Evolutionary conservation across 306 rosid genomes (phyloP), one percentile per base, ranked within the genome.

Genomic region (Mimosa pudica): DNA sequence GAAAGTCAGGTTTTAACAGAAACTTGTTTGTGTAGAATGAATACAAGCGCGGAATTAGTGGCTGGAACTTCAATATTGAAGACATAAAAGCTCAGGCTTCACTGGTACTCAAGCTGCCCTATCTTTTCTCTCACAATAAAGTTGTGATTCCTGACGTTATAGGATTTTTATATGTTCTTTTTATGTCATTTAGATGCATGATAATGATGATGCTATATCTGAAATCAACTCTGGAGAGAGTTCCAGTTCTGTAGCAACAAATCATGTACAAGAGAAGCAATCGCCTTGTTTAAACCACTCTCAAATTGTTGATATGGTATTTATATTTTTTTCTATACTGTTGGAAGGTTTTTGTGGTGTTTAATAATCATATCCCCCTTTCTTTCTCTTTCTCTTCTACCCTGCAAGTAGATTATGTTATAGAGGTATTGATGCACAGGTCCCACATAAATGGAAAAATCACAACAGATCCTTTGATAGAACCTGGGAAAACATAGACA

Each of bases 31-130:
- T 85, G 62, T 75, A 95, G 98, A 91, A 75, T 68, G 98, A 95
- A 88, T 95, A 95, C 77, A 95, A 95, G 79, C 87, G 98, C 64
- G 98, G 98, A 75, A 90, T 95, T 68, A 95, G 98, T 67, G 84
- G 97, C 49, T 95, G 98, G 98, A 90, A 89, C 84, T 95, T 95
- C 87, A 90, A 95, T 84, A 89, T 91, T 57, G 98, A 95, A 14
- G 93, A 92, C 67, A 84, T 92, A 87, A 92, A 86, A 88, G 94
- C 96, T 84, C 98, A 90, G 89, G 97, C 97, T 84, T 89, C 98
- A 74, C 74, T 92, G 93, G 98, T 95, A 88, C 17, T 41, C 48
- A 9, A 49, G 68, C 54, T 81, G 49, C 61, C 76, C 51, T 20
- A 74, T 75, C 82, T 66, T 79, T 78, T 75, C 32, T 79, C 61